Evolutionary conservation across 352 stramenopile species (phyloP).

Genomic region (Phytophthora tentaculata): DNA sequence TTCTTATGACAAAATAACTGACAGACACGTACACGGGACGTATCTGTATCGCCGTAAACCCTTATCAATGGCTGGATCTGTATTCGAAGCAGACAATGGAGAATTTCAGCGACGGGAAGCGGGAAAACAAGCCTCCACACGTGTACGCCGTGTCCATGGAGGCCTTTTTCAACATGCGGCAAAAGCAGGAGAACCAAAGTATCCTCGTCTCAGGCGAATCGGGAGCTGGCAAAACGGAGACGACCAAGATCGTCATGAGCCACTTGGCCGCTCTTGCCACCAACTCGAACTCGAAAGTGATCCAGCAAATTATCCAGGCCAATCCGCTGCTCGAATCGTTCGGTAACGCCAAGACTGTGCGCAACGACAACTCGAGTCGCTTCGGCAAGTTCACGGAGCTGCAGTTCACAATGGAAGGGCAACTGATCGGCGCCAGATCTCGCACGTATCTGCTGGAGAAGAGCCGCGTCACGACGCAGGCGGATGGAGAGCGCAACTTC

Average conservation of each 20-base stretch:
- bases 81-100: slow-evolving; percentile 80
- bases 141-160: slow-evolving; percentile 90
- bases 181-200: slow-evolving; percentile 89
- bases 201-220: slow-evolving; percentile 96
- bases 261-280: slow-evolving; percentile 89
- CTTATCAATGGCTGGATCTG: slow-evolving; percentile 88
- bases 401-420: slow-evolving; percentile 75
- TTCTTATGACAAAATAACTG: slow-evolving; percentile 11
- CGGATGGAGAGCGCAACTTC: slow-evolving; percentile 91
- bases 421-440: slow-evolving; percentile 81
- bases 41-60: slow-evolving; percentile 90
- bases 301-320: slow-evolving; percentile 96
- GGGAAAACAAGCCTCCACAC: slow-evolving; percentile 79
- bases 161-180: slow-evolving; percentile 83
- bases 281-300: slow-evolving; percentile 89
- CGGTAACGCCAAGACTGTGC: slow-evolving; percentile 86
- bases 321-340: slow-evolving; percentile 90
- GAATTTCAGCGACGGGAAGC: slow-evolving; percentile 73
- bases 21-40: slow-evolving; percentile 87
- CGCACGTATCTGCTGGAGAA: slow-evolving; percentile 94
- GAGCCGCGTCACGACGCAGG: slow-evolving; percentile 89
- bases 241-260: slow-evolving; percentile 96
- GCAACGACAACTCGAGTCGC: slow-evolving; percentile 87
- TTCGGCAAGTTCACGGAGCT: slow-evolving; percentile 91
- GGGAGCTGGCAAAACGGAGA: slow-evolving; percentile 97